phyloP scores from a whole-genome alignment of 139 green algal genomes.

The Coccomyxa sp. region DNA sequence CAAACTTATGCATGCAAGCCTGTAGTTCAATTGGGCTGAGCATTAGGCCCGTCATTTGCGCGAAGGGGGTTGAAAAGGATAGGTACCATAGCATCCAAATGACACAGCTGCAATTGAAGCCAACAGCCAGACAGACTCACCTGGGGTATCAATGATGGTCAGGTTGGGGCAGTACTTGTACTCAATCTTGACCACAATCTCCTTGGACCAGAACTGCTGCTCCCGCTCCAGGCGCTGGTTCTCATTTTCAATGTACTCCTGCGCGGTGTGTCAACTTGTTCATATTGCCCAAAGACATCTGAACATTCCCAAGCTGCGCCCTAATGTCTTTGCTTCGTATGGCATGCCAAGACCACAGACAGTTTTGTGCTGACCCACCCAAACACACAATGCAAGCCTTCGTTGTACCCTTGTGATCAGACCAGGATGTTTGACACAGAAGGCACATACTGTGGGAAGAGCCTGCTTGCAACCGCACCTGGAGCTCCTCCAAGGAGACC shows the following conservation, averaged over 20 bases:
- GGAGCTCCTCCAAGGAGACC: constrained; percentile 82
- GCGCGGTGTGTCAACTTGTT: background rate
- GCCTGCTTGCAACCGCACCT: constrained; percentile 43
- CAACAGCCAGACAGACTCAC: constrained; percentile 16
- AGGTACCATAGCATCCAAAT: too few relatives aligned
- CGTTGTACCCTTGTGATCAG: too few relatives aligned
- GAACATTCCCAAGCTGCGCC: background rate
- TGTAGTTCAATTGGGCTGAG: too few relatives aligned
- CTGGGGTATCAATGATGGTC: constrained; percentile 96
- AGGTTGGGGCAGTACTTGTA: constrained; percentile 96
- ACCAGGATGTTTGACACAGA: too few relatives aligned
- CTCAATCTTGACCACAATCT: constrained; percentile 93
- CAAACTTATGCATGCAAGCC: background rate
- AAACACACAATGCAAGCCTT: too few relatives aligned
- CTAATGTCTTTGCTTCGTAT: background rate
- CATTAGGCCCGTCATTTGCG: too few relatives aligned
- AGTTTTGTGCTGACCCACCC: too few relatives aligned
- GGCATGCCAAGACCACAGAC: background rate
- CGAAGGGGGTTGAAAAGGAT: too few relatives aligned
- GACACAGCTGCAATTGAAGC: too few relatives aligned
- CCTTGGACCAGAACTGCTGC: constrained; percentile 85
- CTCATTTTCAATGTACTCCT: constrained; percentile 89
- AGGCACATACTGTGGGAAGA: too few relatives aligned
- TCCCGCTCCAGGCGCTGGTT: constrained; percentile 83
- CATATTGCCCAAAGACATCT: background rate